phyloP scores from a whole-genome alignment of 148 eudicot genomes.

The Silene uniflora region DNA sequence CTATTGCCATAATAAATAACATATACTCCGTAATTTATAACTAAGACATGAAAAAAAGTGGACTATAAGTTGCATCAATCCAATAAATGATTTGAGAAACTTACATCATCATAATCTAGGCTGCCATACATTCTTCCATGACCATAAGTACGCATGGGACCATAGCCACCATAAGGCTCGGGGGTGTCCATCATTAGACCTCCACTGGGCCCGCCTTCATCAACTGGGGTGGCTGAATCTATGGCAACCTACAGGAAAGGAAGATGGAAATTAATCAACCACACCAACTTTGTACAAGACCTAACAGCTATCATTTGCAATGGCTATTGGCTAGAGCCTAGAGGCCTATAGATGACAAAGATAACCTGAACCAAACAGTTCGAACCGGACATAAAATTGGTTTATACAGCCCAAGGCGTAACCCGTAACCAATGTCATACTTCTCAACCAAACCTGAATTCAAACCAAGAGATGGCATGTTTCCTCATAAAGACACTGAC shows the following conservation, averaged over 20 bases:
- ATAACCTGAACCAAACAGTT: background rate
- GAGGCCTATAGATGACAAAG: background rate
- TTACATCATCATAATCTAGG: constrained; percentile 82
- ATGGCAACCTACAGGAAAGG: constrained; percentile 75
- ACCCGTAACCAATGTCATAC: background rate
- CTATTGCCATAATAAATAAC: too few relatives aligned
- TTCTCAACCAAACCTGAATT: too few relatives aligned
- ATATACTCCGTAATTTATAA: too few relatives aligned
- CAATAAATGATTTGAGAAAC: constrained; percentile 19
- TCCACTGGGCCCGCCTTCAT: constrained; percentile 77
- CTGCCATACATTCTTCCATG: constrained; percentile 70
- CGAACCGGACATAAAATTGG: background rate
- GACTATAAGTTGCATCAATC: background rate
- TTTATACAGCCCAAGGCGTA: background rate
- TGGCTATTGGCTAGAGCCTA: background rate
- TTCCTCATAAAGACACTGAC: background rate
- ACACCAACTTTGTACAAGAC: background rate
- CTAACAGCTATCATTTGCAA: background rate
- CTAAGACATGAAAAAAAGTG: too few relatives aligned
- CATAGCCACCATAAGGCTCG: constrained; percentile 67
- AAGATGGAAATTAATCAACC: background rate
- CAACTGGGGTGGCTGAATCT: constrained; percentile 90
- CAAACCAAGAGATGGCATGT: too few relatives aligned
- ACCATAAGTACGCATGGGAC: constrained; percentile 64
- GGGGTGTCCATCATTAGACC: constrained; percentile 61